Percentiles rank a stretch among this genome's conserved stretches.
Conservation (phyloP, 768 basidiomycete genomes). For the Auricularia sp. region DNA sequence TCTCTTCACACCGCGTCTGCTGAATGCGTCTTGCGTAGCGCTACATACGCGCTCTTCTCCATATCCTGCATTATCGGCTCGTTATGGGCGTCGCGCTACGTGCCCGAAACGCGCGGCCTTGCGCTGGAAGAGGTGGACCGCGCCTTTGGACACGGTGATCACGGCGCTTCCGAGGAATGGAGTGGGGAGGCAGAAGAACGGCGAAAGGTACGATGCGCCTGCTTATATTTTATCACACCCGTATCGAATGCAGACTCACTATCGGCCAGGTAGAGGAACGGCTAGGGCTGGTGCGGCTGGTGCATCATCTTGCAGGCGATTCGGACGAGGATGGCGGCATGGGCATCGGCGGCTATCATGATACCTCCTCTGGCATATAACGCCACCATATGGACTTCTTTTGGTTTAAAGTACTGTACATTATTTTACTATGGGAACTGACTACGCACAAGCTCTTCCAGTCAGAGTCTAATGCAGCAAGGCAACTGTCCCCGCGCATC, state of each 20-base stretch:
- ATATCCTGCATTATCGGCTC: slow-evolving; percentile 62
- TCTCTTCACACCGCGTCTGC: background rate
- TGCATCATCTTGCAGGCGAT: background rate
- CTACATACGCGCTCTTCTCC: slow-evolving; percentile 41
- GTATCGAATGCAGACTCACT: too few relatives aligned
- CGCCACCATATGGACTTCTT: too few relatives aligned
- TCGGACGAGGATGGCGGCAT: background rate
- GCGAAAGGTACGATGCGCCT: background rate
- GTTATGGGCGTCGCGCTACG: slow-evolving; percentile 56
- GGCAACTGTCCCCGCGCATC: too few relatives aligned
- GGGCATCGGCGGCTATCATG: too few relatives aligned
- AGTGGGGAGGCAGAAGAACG: background rate
- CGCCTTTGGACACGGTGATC: slow-evolving; percentile 33
- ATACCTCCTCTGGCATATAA: too few relatives aligned
- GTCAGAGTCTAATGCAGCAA: too few relatives aligned
- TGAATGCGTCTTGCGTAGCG: background rate
- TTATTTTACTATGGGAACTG: too few relatives aligned
- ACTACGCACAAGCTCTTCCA: too few relatives aligned
- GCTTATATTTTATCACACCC: too few relatives aligned
- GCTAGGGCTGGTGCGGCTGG: background rate
- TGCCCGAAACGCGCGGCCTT: slow-evolving; percentile 72
- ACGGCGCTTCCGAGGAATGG: background rate
- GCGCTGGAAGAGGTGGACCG: slow-evolving; percentile 69
- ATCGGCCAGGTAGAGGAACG: background rate
- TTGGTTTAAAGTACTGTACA: too few relatives aligned